These are phyloP conservation scores for Fusarium foetens DNA, from an alignment of 2,329 filamentous ascomycete genomes.

Conservation along the genomic window DNA sequence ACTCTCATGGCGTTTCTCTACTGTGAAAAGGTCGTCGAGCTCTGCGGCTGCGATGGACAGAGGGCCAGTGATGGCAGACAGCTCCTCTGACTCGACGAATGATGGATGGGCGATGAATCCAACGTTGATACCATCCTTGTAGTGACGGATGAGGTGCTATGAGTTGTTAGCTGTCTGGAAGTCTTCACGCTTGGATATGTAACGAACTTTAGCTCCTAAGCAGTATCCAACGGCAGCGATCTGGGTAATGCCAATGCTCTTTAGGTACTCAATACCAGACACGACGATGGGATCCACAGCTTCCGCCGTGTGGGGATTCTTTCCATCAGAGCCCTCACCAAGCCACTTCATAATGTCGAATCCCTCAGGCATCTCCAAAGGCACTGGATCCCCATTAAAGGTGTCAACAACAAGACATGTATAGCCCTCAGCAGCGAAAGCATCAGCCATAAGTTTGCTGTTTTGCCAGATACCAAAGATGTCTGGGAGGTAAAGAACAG, in stretches of 20 bases:
- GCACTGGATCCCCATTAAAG: slow-evolving; percentile 52
- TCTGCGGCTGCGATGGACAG: slow-evolving; percentile 74
- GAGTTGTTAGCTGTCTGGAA: not conserved
- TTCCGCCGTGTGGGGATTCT: slow-evolving; percentile 53
- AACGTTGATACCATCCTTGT: slow-evolving; percentile 70
- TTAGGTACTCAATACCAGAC: slow-evolving; percentile 61
- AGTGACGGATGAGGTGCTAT: slow-evolving; percentile 74
- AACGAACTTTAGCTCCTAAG: slow-evolving; percentile 73
- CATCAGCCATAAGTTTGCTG: slow-evolving; percentile 51
- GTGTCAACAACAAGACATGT: slow-evolving; percentile 47
- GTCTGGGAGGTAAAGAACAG: slow-evolving; percentile 59
- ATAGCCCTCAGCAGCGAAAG: slow-evolving; percentile 49
- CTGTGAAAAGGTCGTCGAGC: slow-evolving; percentile 72
- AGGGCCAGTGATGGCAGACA: slow-evolving; percentile 72
- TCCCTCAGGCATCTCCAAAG: slow-evolving; percentile 54
- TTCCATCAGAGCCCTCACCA: slow-evolving; percentile 53
- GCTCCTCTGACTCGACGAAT: slow-evolving; percentile 75
- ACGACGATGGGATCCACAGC: slow-evolving; percentile 46
- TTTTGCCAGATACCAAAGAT: slow-evolving; percentile 62
- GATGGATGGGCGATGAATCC: slow-evolving; percentile 82
- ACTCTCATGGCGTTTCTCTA: slow-evolving; percentile 70
- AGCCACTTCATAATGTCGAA: slow-evolving; percentile 48
- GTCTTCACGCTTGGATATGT: fast-evolving
- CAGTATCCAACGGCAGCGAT: slow-evolving; percentile 78
- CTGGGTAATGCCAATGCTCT: slow-evolving; percentile 65